Base-by-base conservation (phyloP, 345 rosid species). In the Arabidopsis arenosa region DNA sequence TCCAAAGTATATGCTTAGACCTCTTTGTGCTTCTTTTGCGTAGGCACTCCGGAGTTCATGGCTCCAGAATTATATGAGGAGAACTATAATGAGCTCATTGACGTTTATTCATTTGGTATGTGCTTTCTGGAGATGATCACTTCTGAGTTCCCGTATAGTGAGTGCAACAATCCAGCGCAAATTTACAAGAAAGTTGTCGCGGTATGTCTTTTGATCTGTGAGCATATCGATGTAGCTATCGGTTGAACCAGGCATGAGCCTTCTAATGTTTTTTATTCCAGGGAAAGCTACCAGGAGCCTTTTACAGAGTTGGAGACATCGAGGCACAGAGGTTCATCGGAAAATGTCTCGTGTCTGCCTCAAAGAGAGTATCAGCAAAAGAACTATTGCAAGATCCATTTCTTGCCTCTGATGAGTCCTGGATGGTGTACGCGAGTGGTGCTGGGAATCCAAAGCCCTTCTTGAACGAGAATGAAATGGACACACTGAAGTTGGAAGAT, bases 41-140 rank as follows among this genome's bases (percentile, higher is more conserved):
- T 74, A 88, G 97, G 97, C 71, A 91, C 96, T 44, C 96, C 96
- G 0, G 96, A 91, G 76, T 91, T 88, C 82, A 91, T 91, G 96
- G 96, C 96, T 40, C 96, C 96, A 14, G 96, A 91, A 69, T 69
- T 91, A 55, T 91, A 91, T 59, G 93, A 91, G 37, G 94, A 91
- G 83, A 85, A 89, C 68, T 91, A 91, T 81, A 89, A 85, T 76
- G 90, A 91, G 67, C 90, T 91, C 23, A 91, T 89, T 37, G 94
- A 91, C 79, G 89, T 91, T 54, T 91, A 91, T 79, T 89, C 97
- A 17, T 91, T 91, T 75, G 97, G 97, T 68, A 84, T 91, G 97
- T 87, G 94, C 68, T 83, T 91, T 65, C 32, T 91, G 51, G 94
- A 91, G 88, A 87, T 91, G 92, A 78, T 89, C 73, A 89, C 97